Base-by-base conservation (phyloP, 768 basidiomycete genomes). In the Epithele typhae region DNA sequence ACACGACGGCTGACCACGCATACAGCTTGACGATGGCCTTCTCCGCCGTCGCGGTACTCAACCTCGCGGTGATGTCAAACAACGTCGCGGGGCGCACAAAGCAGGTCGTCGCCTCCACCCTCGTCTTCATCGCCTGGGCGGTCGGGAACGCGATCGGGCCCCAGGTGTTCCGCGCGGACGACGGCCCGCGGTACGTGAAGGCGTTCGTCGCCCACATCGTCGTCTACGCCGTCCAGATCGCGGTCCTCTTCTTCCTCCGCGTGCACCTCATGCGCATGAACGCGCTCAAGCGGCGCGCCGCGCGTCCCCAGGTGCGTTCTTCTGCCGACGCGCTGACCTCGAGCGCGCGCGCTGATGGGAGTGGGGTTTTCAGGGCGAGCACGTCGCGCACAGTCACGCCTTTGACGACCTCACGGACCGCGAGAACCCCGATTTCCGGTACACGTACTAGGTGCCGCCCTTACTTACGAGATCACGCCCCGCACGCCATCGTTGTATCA, bases 61-160 rank as follows among this genome's bases (percentile, higher is more conserved):
- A 75, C 49, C 59, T 76, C 36, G 66, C 73, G 7, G 64, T 75
- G 33, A 73, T 77, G 69, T 68, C 69, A 22, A 68, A 68, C 36
- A 75, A 75, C 54, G 51, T 75, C 42, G 75, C 62, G 6, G 75
- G 75, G 58, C 70, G 74, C 23, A 69, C 73, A n/a, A 78, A 78
- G 55, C 74, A 76, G 56, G 71, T 70, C 10, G 60, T 75, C 15
- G 69, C 71, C 1, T 74, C 73, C 17, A 68, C 69, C 39, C 51
- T 77, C n/a, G 73, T 74, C 30, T 77, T 75, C 56, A 72, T 68
- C 40, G 72, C 73, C 6, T 78, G 75, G 73, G 73, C 76, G 18
- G 69, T 69, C 5, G 76, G 76, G 8, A 78, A 77, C 56, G 72
- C 75, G 15, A 59, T 75, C 48, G 71, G 69, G 3, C 72, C 72